Evolutionary conservation across 1,139 yeast genomes (phyloP).

Genomic region (Hansenula anomala): DNA sequence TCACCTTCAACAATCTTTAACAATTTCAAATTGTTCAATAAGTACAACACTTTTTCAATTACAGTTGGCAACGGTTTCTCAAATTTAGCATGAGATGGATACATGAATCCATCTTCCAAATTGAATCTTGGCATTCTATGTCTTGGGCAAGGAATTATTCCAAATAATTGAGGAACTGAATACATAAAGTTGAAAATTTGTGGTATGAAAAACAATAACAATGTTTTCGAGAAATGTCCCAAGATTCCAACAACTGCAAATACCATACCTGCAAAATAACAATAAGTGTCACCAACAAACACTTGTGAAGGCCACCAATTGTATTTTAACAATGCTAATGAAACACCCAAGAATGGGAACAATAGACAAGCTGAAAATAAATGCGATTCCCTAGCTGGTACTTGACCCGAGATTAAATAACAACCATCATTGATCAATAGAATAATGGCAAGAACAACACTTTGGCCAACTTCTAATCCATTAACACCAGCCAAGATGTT

Average conservation of each 20-base stretch:
- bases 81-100: slow-evolving; percentile 60
- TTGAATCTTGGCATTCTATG: slow-evolving; percentile 86
- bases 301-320: slow-evolving; percentile 92
- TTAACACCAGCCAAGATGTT: slow-evolving; percentile 94
- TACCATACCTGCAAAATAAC: slow-evolving; percentile 98
- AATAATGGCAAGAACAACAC: slow-evolving; percentile 68
- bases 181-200: slow-evolving; percentile 87
- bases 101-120: slow-evolving; percentile 60
- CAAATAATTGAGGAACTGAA: slow-evolving; percentile 85
- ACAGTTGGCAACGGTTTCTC: slow-evolving; percentile 30
- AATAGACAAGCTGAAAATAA: slow-evolving; percentile 73
- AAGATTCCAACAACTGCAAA: slow-evolving; percentile 95
- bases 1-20: slow-evolving; percentile 41
- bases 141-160: slow-evolving; percentile 88
- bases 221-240: slow-evolving; percentile 94
- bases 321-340: slow-evolving; percentile 67
- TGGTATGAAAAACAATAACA: slow-evolving; percentile 79
- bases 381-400: slow-evolving; percentile 77
- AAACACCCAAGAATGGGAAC: slow-evolving; percentile 84
- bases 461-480: slow-evolving; percentile 95
- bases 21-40: slow-evolving; percentile 35
- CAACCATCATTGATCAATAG: slow-evolving; percentile 72
- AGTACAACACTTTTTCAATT: slow-evolving; percentile 29
- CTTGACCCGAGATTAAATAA: slow-evolving; percentile 48
- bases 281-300: slow-evolving; percentile 96